Base-by-base conservation (phyloP, 2,329 filamentous ascomycete genomes). In the Ophiostoma ips region DNA sequence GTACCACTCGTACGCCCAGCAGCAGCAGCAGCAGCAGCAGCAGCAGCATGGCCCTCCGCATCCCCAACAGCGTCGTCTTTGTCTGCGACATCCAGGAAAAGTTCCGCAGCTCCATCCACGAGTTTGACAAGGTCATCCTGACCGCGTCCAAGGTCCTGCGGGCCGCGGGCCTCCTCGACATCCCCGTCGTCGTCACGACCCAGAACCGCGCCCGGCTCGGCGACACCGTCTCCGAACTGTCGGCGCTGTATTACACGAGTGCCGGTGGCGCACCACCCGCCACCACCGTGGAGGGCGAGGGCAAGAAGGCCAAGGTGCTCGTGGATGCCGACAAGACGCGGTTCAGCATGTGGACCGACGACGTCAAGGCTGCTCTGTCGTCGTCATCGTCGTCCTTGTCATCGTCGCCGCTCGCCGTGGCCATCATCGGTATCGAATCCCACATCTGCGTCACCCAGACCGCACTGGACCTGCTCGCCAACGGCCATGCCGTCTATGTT, bases 391-490 rank as follows among this genome's bases (percentile, higher is more conserved):
- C 40, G 13, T 12, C 36, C 28, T 34, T 61, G 7, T 16, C 35
- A 15, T 16, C 35, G 16, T 36, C 35, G n/a, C 52, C 63, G 2
- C 58, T 62, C 1, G 59, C 65, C 1, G 75, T 87, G 49, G 83
- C 86, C 50, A 79, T 96, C 55, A 83, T 95, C 15, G 90, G 90
- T 35, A 95, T 96, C 62, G 90, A 96, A 68, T 78, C 79, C 37
- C 90, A 96, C 67, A 92, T 96, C 63, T 96, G 90, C 71, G 81
- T 96, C 30, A 89, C 87, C 53, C 90, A 96, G 72, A 95, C 90
- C 38, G 79, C 86, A 15, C 72, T 95, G 38, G 90, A 95, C 68
- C 69, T 94, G 46, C 69, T 92, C 40, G 70, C 71, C 19, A 73
- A 74, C 1, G 88, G 88, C 1, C 86, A 95, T 65, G 71, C 72